Base-by-base conservation (phyloP, 2,329 filamentous ascomycete genomes). In the Didymellaceae sp. region DNA sequence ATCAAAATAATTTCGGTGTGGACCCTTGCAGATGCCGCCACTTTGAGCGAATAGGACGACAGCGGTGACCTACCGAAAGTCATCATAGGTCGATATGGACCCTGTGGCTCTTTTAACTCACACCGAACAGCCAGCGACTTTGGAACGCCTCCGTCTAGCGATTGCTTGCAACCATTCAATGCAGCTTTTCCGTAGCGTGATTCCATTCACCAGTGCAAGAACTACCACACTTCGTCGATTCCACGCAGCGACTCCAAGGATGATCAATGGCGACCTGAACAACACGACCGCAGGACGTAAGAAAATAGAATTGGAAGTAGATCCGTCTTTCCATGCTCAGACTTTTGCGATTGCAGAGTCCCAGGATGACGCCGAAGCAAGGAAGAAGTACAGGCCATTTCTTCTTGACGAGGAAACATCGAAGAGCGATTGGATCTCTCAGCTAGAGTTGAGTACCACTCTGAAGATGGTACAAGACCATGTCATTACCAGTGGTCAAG, bases 351-450 rank as follows among this genome's bases (percentile, higher is more conserved):
- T 85, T 24, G 47, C 69, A 0, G 55, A 69, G 13, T 50, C 54
- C 0, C 74, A 84, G 45, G 83, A 86, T 54, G 77, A 82, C 42
- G 7, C 64, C 0, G 55, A 64, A 1, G 68, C 80, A 14, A 75
- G 83, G 26, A 52, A 70, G 33, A 76, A 66, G 38, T 86, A 86
- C 59, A 77, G 85, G 1, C 84, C 83, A 0, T 88, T 86, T 52
- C 63, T 87, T 4, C 70, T 82, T 1, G 59, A 71, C 26, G 65
- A 74, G 0, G 62, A 71, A 10, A 44, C 72, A 3, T 58, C 70
- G 62, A 1, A 64, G 67, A 11, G 83, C 37, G 50, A 87, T 65
- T 87, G 85, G 85, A 70, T 86, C 17, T 71, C 75, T 0, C 54
- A 74, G 28, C 68, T 87, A 3, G 85, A 87, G 59, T 69, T 88